These are phyloP conservation scores for Talaromyces liani DNA, from an alignment of 495 filamentous ascomycete genomes.

Conservation along the genomic window DNA sequence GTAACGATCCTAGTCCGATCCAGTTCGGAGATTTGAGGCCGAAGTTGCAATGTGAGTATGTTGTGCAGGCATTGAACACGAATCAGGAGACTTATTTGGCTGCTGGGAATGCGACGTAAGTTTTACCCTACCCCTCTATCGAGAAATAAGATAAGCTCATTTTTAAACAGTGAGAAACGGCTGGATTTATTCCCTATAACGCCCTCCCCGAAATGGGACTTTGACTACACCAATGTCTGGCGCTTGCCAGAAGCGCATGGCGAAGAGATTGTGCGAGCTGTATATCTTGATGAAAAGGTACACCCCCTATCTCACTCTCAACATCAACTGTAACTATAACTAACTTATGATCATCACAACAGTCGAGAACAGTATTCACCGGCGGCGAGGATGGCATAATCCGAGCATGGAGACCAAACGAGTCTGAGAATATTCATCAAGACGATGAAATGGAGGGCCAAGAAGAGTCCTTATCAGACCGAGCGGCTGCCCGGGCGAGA, in stretches of 20 bases:
- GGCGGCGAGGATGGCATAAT: conserved; percentile 74
- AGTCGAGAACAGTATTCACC: conserved; percentile 65
- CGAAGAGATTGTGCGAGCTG: conserved; percentile 73
- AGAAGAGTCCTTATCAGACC: conserved; percentile 10
- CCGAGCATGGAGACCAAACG: conserved; percentile 31
- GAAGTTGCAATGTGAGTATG: conserved; percentile 70
- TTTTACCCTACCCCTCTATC: not conserved
- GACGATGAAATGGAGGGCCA: conserved; percentile 10
- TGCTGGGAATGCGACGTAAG: conserved; percentile 36
- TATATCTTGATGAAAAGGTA: conserved; percentile 65
- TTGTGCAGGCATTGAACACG: conserved; percentile 62
- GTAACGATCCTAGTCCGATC: conserved; percentile 40
- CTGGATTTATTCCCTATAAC: conserved; percentile 62
- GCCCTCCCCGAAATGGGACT: conserved; percentile 49
- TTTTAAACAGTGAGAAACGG: conserved; percentile 44
- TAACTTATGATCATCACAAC: not conserved
- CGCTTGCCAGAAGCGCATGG: conserved; percentile 72
- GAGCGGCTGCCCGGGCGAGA: conserved; percentile 22
- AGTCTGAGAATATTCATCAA: conserved; percentile 9
- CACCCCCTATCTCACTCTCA: conserved; percentile 13
- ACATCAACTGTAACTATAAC: not conserved
- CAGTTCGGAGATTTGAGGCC: conserved; percentile 73
- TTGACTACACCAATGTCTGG: conserved; percentile 54
- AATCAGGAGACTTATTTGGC: conserved; percentile 36
- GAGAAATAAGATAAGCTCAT: not conserved